Evolutionary conservation across 495 filamentous ascomycete genomes (phyloP), one percentile per base, ranked within the genome.

Genomic region (Oleoguttula mirabilis): DNA sequence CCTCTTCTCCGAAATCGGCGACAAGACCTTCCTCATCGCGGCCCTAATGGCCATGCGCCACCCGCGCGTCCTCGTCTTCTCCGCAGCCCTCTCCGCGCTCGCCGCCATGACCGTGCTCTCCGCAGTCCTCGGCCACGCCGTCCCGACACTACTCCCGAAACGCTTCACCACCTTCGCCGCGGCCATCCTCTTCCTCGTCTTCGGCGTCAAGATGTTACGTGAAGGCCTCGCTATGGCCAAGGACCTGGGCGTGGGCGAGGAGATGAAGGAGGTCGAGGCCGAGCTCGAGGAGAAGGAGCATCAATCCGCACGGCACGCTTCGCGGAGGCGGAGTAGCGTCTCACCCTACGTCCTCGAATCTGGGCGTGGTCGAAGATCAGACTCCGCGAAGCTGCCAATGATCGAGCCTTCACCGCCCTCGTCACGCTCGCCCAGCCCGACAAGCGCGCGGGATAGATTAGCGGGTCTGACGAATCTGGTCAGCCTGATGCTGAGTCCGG

Each of bases 1-100:
- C 47, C 70, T 96, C 41, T 83, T 96, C 53, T 95, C 90, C 47
- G 90, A 98, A 59, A 78, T 98, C 58, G 90, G 90, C 45, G 90
- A 98, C 73, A 98, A 98, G 62, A 98, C 90, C 0, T 98, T 98
- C 66, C 71, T 98, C 30, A 85, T 98, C 32, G 90, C 90, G 11
- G 90, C 90, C 19, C 71, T 98, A 16, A 98, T 98, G 90, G 90
- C 90, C 1, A 98, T 98, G 90, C 85, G 94, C 51, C 88, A 98
- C 57, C 81, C 90, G 32, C 84, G 88, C 23, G 60, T 95, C 40
- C 69, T 94, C 10, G 92, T 98, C 31, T 98, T 96, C 65, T 77
- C 83, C 6, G 85, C 90, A 4, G 90, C 90, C n/a, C 85, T 96
- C 53, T 70, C 76, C 47, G 93, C 90, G 17, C 66, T 98, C 38